Conservation (phyloP, 148 eudicot species). For the Rhododendron simsii region DNA sequence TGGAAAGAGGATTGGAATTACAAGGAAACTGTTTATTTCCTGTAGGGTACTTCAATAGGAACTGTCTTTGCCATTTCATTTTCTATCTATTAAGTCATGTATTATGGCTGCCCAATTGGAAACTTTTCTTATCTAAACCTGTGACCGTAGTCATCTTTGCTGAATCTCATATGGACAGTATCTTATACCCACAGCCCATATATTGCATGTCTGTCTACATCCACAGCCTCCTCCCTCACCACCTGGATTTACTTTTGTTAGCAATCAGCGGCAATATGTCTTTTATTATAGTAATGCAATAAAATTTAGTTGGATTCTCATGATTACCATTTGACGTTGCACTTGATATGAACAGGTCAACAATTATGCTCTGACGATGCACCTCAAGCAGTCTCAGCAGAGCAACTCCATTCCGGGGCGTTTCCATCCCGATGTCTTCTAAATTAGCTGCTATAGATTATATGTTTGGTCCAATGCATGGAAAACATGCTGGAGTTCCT, state of each 20-base stretch:
- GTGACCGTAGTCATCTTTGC: neutral
- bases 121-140: neutral
- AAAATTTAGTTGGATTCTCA: neutral
- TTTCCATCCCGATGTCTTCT: conserved; percentile 69
- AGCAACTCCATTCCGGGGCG: conserved; percentile 56
- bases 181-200: neutral
- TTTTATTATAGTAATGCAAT: neutral
- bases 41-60: neutral
- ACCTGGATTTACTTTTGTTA: neutral
- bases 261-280: neutral
- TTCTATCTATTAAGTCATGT: neutral
- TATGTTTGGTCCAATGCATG: neutral
- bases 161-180: neutral
- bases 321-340: neutral
- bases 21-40: neutral
- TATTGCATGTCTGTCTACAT: neutral
- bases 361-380: conserved; percentile 62
- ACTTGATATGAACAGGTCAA: conserved; percentile 42
- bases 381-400: conserved; percentile 73
- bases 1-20: neutral
- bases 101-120: neutral
- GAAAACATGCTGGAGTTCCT: neutral
- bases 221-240: no score
- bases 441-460: neutral
- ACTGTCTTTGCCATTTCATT: neutral